Evolutionary conservation across 1,284 basidiomycete species (phyloP).

Genomic region (Naganishia sp.): DNA sequence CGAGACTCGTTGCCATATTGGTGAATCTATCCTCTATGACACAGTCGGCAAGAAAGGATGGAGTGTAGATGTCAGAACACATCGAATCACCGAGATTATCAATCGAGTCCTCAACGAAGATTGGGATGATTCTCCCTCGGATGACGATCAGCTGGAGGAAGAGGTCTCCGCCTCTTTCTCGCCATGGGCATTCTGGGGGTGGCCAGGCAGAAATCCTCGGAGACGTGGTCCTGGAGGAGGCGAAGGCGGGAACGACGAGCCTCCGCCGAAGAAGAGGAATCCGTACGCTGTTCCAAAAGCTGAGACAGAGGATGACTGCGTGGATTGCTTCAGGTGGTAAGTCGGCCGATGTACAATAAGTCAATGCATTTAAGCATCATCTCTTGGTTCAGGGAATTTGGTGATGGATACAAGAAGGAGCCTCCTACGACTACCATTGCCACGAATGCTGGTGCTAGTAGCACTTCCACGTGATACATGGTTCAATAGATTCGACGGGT

Average conservation of each 20-base stretch:
- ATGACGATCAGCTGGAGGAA: slow-evolving; percentile 39
- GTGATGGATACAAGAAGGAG: slow-evolving; percentile 45
- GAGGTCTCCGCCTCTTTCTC: slow-evolving; percentile 17
- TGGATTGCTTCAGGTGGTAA: slow-evolving; percentile 54
- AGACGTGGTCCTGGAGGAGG: slow-evolving; percentile 36
- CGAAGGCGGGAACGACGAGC: slow-evolving; percentile 32
- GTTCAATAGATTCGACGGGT: neutral
- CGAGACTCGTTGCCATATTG: slow-evolving; percentile 69
- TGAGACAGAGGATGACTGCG: slow-evolving; percentile 48
- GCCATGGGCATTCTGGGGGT: slow-evolving; percentile 41
- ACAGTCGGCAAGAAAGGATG: slow-evolving; percentile 80
- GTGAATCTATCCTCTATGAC: slow-evolving; percentile 82
- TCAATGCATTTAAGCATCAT: neutral
- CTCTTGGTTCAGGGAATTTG: slow-evolving; percentile 42
- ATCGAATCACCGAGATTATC: slow-evolving; percentile 74
- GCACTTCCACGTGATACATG: neutral
- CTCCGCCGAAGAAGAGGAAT: slow-evolving; percentile 40
- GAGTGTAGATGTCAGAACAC: slow-evolving; percentile 74
- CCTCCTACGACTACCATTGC: slow-evolving; percentile 34
- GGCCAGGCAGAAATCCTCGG: slow-evolving; percentile 41
- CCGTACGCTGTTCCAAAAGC: slow-evolving; percentile 52
- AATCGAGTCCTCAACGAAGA: slow-evolving; percentile 70
- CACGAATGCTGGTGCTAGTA: slow-evolving; percentile 10
- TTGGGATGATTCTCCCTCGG: slow-evolving; percentile 62
- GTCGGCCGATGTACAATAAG: slow-evolving; percentile 25